These are phyloP conservation scores for Leishmania major DNA, from an alignment of 208 protist species.

Conservation along the genomic window DNA sequence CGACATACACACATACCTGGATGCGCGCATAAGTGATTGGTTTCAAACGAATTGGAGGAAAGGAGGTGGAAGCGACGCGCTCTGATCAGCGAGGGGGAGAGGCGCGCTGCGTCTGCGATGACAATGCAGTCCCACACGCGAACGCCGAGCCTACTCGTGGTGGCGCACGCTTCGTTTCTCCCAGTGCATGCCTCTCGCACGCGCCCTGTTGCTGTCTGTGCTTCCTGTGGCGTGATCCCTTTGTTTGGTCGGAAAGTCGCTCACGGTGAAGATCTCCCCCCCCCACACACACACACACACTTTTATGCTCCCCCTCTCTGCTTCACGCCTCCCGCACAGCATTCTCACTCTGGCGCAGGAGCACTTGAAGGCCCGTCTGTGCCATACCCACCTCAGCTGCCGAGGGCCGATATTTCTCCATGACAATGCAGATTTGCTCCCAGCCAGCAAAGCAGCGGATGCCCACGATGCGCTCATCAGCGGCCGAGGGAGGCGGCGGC, in stretches of 20 bases:
- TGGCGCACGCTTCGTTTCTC: neutral
- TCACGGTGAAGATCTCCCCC: neutral
- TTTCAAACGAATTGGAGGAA: neutral
- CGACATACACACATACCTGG: neutral
- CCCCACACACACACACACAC: too few species aligned
- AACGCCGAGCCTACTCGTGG: neutral
- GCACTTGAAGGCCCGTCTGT: slow-evolving; percentile 36
- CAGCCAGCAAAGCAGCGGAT: slow-evolving; percentile 57
- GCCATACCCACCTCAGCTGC: slow-evolving; percentile 39
- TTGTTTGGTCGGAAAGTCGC: neutral
- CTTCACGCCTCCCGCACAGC: neutral
- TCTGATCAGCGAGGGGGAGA: neutral
- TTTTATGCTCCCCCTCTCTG: neutral
- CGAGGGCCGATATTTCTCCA: slow-evolving; percentile 53
- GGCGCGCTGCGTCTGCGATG: neutral
- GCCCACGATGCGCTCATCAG: slow-evolving; percentile 24
- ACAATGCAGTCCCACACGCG: neutral
- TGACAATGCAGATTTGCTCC: slow-evolving; percentile 50
- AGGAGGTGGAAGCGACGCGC: neutral
- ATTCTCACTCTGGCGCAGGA: slow-evolving; percentile 2
- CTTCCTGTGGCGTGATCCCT: neutral
- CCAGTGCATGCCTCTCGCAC: neutral
- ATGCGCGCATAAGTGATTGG: neutral
- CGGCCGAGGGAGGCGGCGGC: neutral
- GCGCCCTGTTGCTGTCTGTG: neutral